A percentile compares a stretch with the other conserved stretches of the same genome.
These are phyloP conservation scores for Colletotrichum siamense DNA, from an alignment of 2,329 filamentous ascomycete species.

Conservation along the genomic window DNA sequence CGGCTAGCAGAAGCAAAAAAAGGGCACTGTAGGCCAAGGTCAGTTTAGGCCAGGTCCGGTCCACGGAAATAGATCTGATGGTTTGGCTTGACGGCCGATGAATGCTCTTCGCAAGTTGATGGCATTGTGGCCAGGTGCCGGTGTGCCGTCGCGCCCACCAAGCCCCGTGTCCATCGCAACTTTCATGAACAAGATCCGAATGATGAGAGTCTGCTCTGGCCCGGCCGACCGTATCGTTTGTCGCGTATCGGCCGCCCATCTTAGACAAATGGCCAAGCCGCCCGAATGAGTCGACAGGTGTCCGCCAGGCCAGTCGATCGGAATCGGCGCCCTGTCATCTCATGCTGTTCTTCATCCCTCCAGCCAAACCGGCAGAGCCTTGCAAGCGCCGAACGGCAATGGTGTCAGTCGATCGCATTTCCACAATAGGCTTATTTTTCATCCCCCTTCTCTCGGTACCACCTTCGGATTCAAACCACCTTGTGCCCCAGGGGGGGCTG, in stretches of 20 bases:
- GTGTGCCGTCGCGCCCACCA: neutral
- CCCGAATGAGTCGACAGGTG: neutral
- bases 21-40: neutral
- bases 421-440: neutral
- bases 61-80: conserved; percentile 8
- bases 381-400: conserved; percentile 2
- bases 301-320: neutral
- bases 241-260: neutral
- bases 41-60: neutral
- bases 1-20: neutral
- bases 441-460: neutral
- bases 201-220: neutral
- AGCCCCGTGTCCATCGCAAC: neutral
- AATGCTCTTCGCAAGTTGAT: neutral
- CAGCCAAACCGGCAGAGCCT: neutral
- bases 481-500: neutral
- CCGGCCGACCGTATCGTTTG: neutral
- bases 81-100: neutral
- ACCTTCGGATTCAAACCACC: neutral
- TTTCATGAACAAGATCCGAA: neutral
- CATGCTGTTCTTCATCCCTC: neutral
- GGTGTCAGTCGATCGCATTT: conserved; percentile 9
- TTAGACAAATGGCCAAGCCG: neutral
- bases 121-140: neutral
- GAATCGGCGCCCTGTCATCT: neutral